Conservation (phyloP, 2,329 filamentous ascomycete genomes). For the Amylocarpus encephaloides region DNA sequence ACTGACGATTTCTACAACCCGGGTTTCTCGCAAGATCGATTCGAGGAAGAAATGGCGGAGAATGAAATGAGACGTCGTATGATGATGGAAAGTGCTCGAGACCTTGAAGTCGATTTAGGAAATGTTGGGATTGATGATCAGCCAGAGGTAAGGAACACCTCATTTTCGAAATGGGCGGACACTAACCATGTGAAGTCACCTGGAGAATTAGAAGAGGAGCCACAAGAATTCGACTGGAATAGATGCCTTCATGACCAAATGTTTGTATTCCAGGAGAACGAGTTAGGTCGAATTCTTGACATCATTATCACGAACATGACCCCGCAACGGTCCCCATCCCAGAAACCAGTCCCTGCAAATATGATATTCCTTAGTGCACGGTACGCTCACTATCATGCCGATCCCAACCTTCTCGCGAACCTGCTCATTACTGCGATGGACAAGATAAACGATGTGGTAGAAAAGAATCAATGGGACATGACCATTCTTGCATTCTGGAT, state of each 20-base stretch:
- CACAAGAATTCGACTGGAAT: constrained; percentile 93
- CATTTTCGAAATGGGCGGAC: too few relatives aligned
- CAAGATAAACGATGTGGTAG: constrained; percentile 95
- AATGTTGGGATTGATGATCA: constrained; percentile 95
- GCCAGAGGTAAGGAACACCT: constrained; percentile 61
- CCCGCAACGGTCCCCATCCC: constrained; percentile 87
- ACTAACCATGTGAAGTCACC: constrained; percentile 43
- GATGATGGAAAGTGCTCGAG: constrained; percentile 99
- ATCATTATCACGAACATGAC: constrained; percentile 98
- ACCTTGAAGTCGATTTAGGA: constrained; percentile 91
- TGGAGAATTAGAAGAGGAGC: constrained; percentile 81
- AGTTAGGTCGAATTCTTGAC: constrained; percentile 85
- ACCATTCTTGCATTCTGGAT: constrained; percentile 98
- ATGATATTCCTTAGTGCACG: constrained; percentile 92
- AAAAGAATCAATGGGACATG: constrained; percentile 97
- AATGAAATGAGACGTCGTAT: constrained; percentile 92
- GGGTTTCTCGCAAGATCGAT: constrained; percentile 85
- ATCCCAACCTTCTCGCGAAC: constrained; percentile 71
- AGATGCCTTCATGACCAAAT: constrained; percentile 95
- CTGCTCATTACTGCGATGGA: constrained; percentile 84
- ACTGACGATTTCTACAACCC: constrained; percentile 90
- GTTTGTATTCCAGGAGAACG: constrained; percentile 97
- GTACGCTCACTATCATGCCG: constrained; percentile 95
- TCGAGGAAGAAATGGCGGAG: constrained; percentile 96
- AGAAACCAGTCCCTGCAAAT: constrained; percentile 96